These are phyloP conservation scores for Aspergillus nomiae DNA, from an alignment of 2,329 filamentous ascomycete species.

Conservation along the genomic window DNA sequence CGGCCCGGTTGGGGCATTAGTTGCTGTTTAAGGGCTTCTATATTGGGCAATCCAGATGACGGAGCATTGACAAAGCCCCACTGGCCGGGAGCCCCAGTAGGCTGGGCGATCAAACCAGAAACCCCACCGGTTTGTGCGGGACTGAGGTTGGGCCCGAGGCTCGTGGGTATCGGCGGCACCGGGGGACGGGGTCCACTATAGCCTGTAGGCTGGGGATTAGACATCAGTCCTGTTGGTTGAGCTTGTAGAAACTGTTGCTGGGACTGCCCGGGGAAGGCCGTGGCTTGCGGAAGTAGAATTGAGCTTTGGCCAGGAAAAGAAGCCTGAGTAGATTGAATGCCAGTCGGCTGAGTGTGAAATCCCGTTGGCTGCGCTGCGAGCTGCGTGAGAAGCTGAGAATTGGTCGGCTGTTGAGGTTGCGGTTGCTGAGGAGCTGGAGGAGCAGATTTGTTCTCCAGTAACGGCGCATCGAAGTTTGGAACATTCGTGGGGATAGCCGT, in stretches of 20 bases:
- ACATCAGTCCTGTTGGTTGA: constrained; percentile 71
- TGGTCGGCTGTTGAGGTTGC: constrained; percentile 72
- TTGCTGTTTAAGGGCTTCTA: constrained; percentile 85
- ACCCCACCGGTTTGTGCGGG: constrained; percentile 70
- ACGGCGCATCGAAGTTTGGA: constrained; percentile 67
- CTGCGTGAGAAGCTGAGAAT: constrained; percentile 60
- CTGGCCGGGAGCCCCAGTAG: constrained; percentile 87
- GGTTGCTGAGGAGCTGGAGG: constrained; percentile 64
- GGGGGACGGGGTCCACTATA: constrained; percentile 80
- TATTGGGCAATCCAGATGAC: constrained; percentile 84
- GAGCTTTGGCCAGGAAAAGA: constrained; percentile 46
- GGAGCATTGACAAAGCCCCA: constrained; percentile 99
- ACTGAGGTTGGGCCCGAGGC: constrained; percentile 63
- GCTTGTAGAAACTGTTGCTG: constrained; percentile 61
- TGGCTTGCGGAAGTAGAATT: constrained; percentile 39
- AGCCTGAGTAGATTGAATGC: constrained; percentile 60
- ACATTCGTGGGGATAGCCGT: constrained; percentile 64
- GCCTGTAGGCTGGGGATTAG: constrained; percentile 73
- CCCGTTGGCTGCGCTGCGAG: constrained; percentile 57
- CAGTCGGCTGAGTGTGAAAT: constrained; percentile 65
- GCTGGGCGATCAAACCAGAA: constrained; percentile 79
- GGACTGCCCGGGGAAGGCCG: constrained; percentile 48
- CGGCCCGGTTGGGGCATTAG: constrained; percentile 98
- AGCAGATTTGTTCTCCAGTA: constrained; percentile 51
- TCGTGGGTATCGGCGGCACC: constrained; percentile 79